Evolutionary conservation across 2,329 filamentous ascomycete species (phyloP).

Genomic region (Claviceps purpurea): DNA sequence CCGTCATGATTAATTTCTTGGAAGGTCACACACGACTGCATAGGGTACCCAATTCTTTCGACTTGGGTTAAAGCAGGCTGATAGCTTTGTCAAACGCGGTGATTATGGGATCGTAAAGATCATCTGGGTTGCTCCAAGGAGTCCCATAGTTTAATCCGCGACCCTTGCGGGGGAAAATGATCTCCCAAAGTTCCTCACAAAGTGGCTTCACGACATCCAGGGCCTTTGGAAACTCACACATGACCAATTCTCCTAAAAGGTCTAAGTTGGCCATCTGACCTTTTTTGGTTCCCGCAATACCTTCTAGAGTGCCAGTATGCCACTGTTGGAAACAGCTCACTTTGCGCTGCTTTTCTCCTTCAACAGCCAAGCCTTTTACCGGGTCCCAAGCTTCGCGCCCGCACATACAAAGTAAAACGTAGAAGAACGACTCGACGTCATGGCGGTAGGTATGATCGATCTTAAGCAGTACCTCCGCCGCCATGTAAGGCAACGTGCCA

Average conservation of each 20-base stretch:
- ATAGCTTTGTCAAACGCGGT: constrained; percentile 7
- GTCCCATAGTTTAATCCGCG: constrained; percentile 5
- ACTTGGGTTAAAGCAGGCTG: background rate
- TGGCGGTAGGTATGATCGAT: constrained; percentile 14
- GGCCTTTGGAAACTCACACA: constrained; percentile 8
- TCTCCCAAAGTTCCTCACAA: constrained; percentile 6
- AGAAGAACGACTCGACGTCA: constrained; percentile 7
- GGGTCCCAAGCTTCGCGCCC: constrained; percentile 4
- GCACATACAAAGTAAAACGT: constrained; percentile 10
- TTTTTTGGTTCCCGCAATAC: constrained; percentile 4
- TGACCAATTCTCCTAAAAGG: constrained; percentile 1
- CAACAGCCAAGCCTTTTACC: constrained; percentile 1
- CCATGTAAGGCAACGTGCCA: constrained; percentile 22
- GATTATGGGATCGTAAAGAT: constrained; percentile 8
- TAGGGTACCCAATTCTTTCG: background rate
- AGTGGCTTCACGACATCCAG: constrained; percentile 10
- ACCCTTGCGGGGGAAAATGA: constrained; percentile 5
- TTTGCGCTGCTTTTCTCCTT: background rate
- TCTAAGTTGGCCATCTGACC: constrained; percentile 3
- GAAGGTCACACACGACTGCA: background rate
- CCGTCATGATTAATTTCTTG: background rate
- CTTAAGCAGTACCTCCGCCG: constrained; percentile 18
- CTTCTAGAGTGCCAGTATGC: constrained; percentile 5
- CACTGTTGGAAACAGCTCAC: constrained; percentile 3
- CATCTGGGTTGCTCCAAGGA: constrained; percentile 5